These are phyloP conservation scores for Penicillium sp. DNA, from an alignment of 2,329 filamentous ascomycete species.

Conservation along the genomic window DNA sequence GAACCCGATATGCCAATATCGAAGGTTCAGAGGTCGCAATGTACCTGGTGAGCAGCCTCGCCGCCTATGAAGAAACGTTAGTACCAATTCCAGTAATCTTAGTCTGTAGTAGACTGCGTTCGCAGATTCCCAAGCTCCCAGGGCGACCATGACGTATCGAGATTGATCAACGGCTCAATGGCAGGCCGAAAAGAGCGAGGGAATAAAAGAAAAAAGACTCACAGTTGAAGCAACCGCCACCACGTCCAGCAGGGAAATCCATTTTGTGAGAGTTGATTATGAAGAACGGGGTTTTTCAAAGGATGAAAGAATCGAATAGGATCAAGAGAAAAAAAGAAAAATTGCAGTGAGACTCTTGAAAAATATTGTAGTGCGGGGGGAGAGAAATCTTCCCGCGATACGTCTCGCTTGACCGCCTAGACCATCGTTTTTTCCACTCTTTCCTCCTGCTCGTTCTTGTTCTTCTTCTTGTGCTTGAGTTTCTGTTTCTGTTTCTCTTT, in stretches of 20 bases:
- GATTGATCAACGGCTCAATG: background rate
- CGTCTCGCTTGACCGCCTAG: conserved; percentile 10
- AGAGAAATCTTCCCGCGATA: conserved; percentile 22
- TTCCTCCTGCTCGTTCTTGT: background rate
- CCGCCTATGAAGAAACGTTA: conserved; percentile 57
- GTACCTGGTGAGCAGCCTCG: conserved; percentile 73
- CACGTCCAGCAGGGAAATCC: conserved; percentile 53
- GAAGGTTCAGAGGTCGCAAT: conserved; percentile 34
- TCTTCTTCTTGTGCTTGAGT: too few species aligned
- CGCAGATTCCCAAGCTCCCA: background rate
- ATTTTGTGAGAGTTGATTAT: conserved; percentile 37
- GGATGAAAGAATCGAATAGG: conserved; percentile 3
- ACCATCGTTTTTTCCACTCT: background rate
- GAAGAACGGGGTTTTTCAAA: background rate
- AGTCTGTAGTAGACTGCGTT: background rate
- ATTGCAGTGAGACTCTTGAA: conserved; percentile 17
- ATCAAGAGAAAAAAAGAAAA: conserved; percentile 7
- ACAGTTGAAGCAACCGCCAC: conserved; percentile 64
- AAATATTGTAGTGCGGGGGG: conserved; percentile 23
- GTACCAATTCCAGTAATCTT: background rate
- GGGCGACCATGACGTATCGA: conserved; percentile 6
- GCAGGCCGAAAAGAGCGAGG: conserved; percentile 4
- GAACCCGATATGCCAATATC: background rate
- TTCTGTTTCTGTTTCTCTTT: too few species aligned
- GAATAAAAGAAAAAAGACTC: conserved; percentile 35